These are phyloP conservation scores for Aurifilum marmelostoma DNA, from an alignment of 2,329 filamentous ascomycete genomes.

Conservation along the genomic window DNA sequence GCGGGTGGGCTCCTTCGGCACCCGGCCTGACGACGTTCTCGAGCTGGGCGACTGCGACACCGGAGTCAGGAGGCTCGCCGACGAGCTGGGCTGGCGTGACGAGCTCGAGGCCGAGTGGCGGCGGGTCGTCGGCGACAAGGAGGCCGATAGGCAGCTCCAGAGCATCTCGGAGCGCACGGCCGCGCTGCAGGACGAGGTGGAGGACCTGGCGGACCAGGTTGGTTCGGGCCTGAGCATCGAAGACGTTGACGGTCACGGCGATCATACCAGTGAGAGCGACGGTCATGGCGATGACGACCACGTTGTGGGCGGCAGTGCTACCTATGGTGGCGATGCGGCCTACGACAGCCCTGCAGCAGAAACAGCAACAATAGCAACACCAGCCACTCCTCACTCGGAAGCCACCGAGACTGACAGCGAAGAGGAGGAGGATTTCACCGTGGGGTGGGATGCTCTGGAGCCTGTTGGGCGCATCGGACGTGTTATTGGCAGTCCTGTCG, in stretches of 20 bases:
- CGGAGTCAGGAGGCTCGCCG: slow-evolving; percentile 77
- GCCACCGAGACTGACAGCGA: too few species aligned
- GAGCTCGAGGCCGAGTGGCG: slow-evolving; percentile 82
- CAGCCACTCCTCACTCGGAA: neutral
- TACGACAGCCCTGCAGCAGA: neutral
- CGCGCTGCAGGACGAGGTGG: slow-evolving; percentile 49
- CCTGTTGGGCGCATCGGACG: neutral
- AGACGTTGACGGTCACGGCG: slow-evolving; percentile 6
- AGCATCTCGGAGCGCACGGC: slow-evolving; percentile 38
- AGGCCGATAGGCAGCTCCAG: slow-evolving; percentile 54
- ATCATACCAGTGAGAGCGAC: neutral
- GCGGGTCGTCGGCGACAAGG: slow-evolving; percentile 63
- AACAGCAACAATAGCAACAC: neutral
- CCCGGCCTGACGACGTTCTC: slow-evolving; percentile 80
- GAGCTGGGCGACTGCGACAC: slow-evolving; percentile 81
- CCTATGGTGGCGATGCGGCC: neutral
- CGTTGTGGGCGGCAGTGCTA: too few species aligned
- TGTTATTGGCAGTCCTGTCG: neutral
- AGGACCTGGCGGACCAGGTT: slow-evolving; percentile 38
- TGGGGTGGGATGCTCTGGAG: neutral
- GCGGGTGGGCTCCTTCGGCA: slow-evolving; percentile 77
- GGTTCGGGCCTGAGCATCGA: slow-evolving; percentile 35
- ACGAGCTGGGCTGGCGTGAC: slow-evolving; percentile 80
- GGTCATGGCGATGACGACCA: neutral
- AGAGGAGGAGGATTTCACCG: neutral